phyloP scores from a whole-genome alignment of 129 eudicot species.

The Tagetes patula region DNA sequence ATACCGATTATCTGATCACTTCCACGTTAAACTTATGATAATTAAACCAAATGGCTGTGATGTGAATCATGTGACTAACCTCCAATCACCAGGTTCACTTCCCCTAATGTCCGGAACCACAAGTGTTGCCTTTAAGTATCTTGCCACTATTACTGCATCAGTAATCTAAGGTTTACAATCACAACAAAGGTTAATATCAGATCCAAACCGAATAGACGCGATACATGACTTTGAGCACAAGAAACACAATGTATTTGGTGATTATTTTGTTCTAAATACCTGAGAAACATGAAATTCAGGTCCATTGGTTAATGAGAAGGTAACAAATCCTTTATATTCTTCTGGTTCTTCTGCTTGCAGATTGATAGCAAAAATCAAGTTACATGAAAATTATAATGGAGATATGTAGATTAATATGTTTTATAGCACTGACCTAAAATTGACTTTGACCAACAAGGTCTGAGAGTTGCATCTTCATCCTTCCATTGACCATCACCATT shows the following conservation, averaged over 20 bases:
- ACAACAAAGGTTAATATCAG: constrained; percentile 1
- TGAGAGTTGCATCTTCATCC: constrained; percentile 55
- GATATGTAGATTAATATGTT: background rate
- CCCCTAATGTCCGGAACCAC: constrained; percentile 97
- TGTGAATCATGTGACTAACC: constrained; percentile 41
- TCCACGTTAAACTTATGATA: too few relatives aligned
- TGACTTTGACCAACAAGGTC: constrained; percentile 83
- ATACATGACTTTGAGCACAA: constrained; percentile 7
- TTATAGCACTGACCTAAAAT: constrained; percentile 43
- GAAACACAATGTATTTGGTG: constrained; percentile 12
- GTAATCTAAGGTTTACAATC: constrained; percentile 55
- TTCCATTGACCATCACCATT: constrained; percentile 48
- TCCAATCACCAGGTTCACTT: constrained; percentile 77
- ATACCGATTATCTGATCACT: background rate
- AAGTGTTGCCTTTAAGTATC: constrained; percentile 78
- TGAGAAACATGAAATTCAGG: constrained; percentile 97
- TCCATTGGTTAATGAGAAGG: constrained; percentile 92
- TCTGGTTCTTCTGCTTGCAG: constrained; percentile 53
- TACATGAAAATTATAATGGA: background rate
- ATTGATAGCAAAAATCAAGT: constrained; percentile 11
- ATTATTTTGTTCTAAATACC: constrained; percentile 38
- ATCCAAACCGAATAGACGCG: background rate
- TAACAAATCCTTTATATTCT: constrained; percentile 71
- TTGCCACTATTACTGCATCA: constrained; percentile 93
- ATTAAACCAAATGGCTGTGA: background rate